Evolutionary conservation across 805 yeast species (phyloP).

Genomic region (Kodamaea kakaduensis): DNA sequence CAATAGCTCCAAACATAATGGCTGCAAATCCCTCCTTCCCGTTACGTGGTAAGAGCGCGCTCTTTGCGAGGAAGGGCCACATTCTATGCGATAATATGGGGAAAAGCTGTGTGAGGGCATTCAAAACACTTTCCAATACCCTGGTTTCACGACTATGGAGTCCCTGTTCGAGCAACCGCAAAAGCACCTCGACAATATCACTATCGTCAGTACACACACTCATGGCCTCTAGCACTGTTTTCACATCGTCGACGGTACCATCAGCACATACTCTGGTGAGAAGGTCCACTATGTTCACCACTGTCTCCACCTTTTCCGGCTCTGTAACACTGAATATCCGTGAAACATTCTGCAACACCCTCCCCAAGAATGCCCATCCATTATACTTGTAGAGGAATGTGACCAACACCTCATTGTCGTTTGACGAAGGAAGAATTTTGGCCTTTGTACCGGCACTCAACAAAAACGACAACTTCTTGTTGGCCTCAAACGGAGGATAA

Average conservation of each 20-base stretch:
- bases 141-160: conserved; percentile 51
- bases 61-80: conserved; percentile 73
- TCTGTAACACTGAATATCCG: conserved; percentile 35
- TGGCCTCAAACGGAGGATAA: conserved; percentile 55
- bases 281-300: conserved; percentile 49
- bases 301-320: conserved; percentile 34
- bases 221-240: conserved; percentile 35
- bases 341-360: conserved; percentile 64
- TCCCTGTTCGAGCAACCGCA: conserved; percentile 65
- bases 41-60: conserved; percentile 58
- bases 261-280: conserved; percentile 45
- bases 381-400: conserved; percentile 70
- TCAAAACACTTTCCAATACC: conserved; percentile 42
- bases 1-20: conserved; percentile 64
- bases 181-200: conserved; percentile 58
- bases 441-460: conserved; percentile 59
- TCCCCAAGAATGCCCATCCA: conserved; percentile 86
- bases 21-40: conserved; percentile 61
- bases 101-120: conserved; percentile 47
- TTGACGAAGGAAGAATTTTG: conserved; percentile 53
- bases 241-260: conserved; percentile 26
- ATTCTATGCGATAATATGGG: conserved; percentile 58
- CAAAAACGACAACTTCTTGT: conserved; percentile 41
- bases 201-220: conserved; percentile 49
- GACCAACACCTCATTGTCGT: conserved; percentile 39